These are phyloP conservation scores for bread wheat (Triticum aestivum) DNA, from an alignment of 176 grass and related monocot genomes.

Conservation along the genomic window DNA sequence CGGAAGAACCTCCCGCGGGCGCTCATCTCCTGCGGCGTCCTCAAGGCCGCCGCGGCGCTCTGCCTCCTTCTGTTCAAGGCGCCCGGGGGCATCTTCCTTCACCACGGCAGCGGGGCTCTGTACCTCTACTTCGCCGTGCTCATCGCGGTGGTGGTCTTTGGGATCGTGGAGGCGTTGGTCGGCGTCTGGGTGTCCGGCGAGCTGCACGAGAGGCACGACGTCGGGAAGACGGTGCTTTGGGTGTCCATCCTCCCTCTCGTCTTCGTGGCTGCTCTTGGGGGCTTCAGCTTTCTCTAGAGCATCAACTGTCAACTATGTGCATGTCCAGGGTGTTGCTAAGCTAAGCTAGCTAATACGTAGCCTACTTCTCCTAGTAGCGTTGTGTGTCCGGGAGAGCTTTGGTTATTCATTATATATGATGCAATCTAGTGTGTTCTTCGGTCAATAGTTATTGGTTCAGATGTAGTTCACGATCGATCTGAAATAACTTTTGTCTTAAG, in stretches of 20 bases:
- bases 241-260: background rate
- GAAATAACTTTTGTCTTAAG: no score
- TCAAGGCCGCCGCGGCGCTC: background rate
- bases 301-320: no score
- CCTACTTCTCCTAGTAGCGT: no score
- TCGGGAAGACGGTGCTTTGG: background rate
- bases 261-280: background rate
- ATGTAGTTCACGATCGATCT: no score
- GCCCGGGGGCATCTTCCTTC: background rate
- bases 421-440: no score
- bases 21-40: background rate
- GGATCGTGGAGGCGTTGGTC: background rate
- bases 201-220: background rate
- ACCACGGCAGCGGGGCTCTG: background rate
- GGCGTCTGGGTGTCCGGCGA: background rate
- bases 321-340: no score
- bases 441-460: no score
- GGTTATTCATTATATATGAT: no score
- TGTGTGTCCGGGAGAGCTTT: no score
- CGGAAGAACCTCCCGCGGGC: background rate
- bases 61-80: background rate
- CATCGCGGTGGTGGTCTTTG: background rate
- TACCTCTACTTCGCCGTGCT: constrained; percentile 11
- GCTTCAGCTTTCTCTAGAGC: no score
- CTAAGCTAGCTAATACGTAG: no score